Evolutionary conservation across 2,329 filamentous ascomycete genomes (phyloP), one percentile per base, ranked within the genome.

Genomic region (Chaetomium sp.): DNA sequence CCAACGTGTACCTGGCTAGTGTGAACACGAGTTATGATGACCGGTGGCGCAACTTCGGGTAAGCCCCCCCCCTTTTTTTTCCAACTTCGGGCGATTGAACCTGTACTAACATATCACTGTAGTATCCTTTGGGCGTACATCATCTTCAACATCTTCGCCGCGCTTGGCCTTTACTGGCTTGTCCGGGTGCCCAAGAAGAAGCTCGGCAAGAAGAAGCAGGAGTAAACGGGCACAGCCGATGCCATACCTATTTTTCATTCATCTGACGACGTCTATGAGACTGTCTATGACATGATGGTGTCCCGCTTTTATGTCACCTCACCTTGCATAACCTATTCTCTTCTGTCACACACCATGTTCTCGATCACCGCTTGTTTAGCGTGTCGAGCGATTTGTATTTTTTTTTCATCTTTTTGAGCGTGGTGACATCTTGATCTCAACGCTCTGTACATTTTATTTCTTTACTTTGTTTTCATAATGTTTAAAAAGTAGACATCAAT

Each of bases 31-130:
- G 74, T 56, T 88, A 85, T 66, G 66, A 60, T 34, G 72, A 87
- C 34, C 72, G 83, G 33, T 89, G 85, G 85, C 77, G 85, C 55
- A 86, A 89, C 67, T 86, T 85, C 65, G 86, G 64, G 64, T 66
- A 63, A 43, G 64, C 19, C 19, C 19, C 19, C 19, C 19, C 19
- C 19, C 19, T 62, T 5, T 46, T 37, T 36, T 14, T 9, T 19
- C 34, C 34, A 40, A 5, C 5, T 11, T 38, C 3, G 10, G 6
- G 10, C 9, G 27, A 4, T 3, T 12, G 8, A 7, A 32, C 32
- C 14, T 42, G 19, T 37, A 11, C 49, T 56, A 48, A 55, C 48
- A 42, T n/a, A 5, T 3, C 38, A 1, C n/a, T 34, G 7, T 40
- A 56, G 53, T 42, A 50, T 54, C 12, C 40, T 54, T 4, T 54